Evolutionary conservation across 1,139 yeast species (phyloP).

Genomic region (Diutina siamensis): DNA sequence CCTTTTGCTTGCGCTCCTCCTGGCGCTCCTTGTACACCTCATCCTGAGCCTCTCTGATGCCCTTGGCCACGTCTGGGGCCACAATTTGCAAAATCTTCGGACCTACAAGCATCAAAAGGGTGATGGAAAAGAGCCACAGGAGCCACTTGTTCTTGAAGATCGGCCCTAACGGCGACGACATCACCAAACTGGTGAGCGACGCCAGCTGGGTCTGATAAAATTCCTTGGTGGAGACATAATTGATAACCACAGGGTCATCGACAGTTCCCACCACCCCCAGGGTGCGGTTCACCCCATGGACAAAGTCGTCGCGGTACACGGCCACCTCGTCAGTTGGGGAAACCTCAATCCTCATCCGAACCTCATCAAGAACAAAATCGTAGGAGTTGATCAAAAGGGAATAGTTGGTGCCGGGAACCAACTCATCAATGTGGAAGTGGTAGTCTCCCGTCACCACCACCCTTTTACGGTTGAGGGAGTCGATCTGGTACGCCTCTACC

Average conservation of each 20-base stretch:
- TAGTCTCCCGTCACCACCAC: neutral
- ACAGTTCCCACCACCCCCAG: neutral
- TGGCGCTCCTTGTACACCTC: conserved; percentile 2
- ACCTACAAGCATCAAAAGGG: neutral
- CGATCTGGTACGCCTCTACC: neutral
- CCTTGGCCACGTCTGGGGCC: conserved; percentile 1
- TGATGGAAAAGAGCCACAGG: neutral
- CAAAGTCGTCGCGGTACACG: neutral
- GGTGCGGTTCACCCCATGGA: neutral
- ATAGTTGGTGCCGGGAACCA: neutral
- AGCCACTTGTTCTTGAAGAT: conserved; percentile 1
- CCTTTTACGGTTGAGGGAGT: neutral
- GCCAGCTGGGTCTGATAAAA: neutral
- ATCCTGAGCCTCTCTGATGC: neutral
- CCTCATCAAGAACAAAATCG: neutral
- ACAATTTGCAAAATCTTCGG: neutral
- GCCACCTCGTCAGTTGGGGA: neutral
- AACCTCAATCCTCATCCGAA: neutral
- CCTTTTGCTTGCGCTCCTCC: neutral
- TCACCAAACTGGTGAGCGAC: neutral
- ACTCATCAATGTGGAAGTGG: neutral
- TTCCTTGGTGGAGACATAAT: neutral
- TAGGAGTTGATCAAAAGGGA: neutral
- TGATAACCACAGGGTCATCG: neutral
- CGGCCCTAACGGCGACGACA: neutral